Evolutionary conservation across 129 eudicot species (phyloP).

Genomic region (Flaveria brownii): DNA sequence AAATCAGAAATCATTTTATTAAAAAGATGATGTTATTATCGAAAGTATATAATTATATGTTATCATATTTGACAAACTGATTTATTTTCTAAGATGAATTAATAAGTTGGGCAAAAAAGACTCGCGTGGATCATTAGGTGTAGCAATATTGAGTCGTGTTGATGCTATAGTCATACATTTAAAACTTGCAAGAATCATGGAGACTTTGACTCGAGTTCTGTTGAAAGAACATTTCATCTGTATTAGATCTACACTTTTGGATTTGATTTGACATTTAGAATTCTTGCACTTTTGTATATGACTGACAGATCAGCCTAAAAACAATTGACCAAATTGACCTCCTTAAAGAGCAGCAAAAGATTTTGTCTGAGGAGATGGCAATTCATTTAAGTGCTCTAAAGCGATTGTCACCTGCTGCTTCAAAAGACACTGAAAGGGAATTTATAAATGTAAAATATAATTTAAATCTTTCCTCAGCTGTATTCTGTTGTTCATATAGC

Average conservation of each 20-base stretch:
- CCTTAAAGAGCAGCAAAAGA: slow-evolving; percentile 87
- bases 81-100: neutral
- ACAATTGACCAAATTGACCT: slow-evolving; percentile 87
- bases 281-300: slow-evolving; percentile 25
- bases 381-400: slow-evolving; percentile 79
- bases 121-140: neutral
- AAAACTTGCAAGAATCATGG: neutral
- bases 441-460: slow-evolving; percentile 62
- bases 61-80: neutral
- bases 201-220: neutral
- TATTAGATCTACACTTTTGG: slow-evolving; percentile 4
- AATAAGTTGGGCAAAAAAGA: neutral
- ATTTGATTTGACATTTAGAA: slow-evolving; percentile 12
- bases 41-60: neutral
- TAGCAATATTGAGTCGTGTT: neutral
- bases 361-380: slow-evolving; percentile 90
- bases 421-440: slow-evolving; percentile 54
- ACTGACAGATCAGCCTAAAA: slow-evolving; percentile 59
- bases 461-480: slow-evolving; percentile 17
- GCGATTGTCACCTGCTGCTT: slow-evolving; percentile 65
- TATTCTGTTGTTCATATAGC: slow-evolving; percentile 17
- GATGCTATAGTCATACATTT: neutral
- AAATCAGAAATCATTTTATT: neutral
- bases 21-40: neutral
- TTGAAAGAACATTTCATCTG: slow-evolving; percentile 9